Evolutionary conservation across 306 rosid genomes (phyloP).

Genomic region (Sicyos baderoa): DNA sequence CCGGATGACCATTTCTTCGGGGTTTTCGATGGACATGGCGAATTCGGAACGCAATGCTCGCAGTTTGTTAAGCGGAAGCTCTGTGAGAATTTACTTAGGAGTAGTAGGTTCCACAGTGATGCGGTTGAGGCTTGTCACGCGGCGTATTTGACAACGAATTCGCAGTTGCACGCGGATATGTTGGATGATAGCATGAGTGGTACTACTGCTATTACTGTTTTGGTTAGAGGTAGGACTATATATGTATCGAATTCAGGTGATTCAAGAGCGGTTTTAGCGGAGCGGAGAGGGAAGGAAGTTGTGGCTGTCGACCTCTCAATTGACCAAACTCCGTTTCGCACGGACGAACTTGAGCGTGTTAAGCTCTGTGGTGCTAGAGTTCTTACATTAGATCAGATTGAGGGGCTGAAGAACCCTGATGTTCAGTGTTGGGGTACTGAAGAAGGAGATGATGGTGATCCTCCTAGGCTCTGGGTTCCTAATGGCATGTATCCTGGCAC

Average conservation of each 20-base stretch:
- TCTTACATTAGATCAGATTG: slow-evolving; percentile 94
- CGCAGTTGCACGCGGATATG: slow-evolving; percentile 55
- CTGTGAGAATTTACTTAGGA: slow-evolving; percentile 82
- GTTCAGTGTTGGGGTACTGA: slow-evolving; percentile 92
- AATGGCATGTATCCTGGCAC: slow-evolving; percentile 99
- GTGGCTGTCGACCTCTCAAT: slow-evolving; percentile 86
- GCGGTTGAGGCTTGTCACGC: slow-evolving; percentile 78
- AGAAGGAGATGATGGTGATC: slow-evolving; percentile 94
- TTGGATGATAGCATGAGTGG: slow-evolving; percentile 97
- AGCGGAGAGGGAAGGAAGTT: slow-evolving; percentile 64
- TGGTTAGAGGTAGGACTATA: slow-evolving; percentile 73
- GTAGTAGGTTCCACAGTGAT: slow-evolving; percentile 45
- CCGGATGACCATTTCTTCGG: slow-evolving; percentile 84
- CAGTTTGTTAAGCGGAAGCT: slow-evolving; percentile 71
- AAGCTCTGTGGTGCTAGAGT: slow-evolving; percentile 94
- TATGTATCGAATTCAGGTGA: slow-evolving; percentile 88
- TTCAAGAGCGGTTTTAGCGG: slow-evolving; percentile 85
- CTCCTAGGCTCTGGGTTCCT: slow-evolving; percentile 92
- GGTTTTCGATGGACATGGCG: slow-evolving; percentile 95
- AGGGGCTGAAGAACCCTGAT: slow-evolving; percentile 87
- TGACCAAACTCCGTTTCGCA: slow-evolving; percentile 82
- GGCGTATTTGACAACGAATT: slow-evolving; percentile 60
- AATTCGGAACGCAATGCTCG: slow-evolving; percentile 81
- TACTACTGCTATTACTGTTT: slow-evolving; percentile 74
- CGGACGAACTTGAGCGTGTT: slow-evolving; percentile 76